These are phyloP conservation scores for Torulaspora indica DNA, from an alignment of 805 yeast species.

Conservation along the genomic window DNA sequence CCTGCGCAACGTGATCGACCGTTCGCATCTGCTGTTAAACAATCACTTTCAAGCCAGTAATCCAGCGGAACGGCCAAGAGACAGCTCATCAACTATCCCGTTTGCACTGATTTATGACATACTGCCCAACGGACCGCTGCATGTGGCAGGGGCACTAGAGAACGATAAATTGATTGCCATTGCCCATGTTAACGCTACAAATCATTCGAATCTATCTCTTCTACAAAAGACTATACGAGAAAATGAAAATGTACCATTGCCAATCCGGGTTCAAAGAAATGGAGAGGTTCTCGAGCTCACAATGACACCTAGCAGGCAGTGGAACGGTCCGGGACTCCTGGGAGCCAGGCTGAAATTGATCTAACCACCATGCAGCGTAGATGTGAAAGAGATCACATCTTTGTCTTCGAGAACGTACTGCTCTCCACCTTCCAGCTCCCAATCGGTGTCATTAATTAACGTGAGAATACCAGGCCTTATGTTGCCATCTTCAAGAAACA, in stretches of 20 bases:
- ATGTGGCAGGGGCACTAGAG: constrained; percentile 46
- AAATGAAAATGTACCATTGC: constrained; percentile 33
- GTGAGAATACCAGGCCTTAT: constrained; percentile 92
- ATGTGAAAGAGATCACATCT: constrained; percentile 80
- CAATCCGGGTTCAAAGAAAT: constrained; percentile 34
- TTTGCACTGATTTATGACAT: constrained; percentile 55
- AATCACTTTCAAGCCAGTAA: constrained; percentile 37
- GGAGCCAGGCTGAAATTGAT: constrained; percentile 57
- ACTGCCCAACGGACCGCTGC: constrained; percentile 53
- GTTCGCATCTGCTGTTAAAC: constrained; percentile 45
- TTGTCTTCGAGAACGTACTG: constrained; percentile 69
- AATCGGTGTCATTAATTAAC: constrained; percentile 87
- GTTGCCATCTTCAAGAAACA: constrained; percentile 75
- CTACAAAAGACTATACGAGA: constrained; percentile 44
- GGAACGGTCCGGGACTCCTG: constrained; percentile 66
- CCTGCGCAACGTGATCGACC: constrained; percentile 44
- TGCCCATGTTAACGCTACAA: constrained; percentile 51
- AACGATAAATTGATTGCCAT: constrained; percentile 54
- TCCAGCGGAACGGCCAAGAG: not conserved
- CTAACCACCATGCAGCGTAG: constrained; percentile 92
- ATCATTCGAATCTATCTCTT: constrained; percentile 47
- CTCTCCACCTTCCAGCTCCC: constrained; percentile 92
- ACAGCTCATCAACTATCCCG: constrained; percentile 37
- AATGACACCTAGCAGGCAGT: constrained; percentile 46
- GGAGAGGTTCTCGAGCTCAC: constrained; percentile 26